Conservation (phyloP, 345 rosid genomes). For the Salix suchowensis region DNA sequence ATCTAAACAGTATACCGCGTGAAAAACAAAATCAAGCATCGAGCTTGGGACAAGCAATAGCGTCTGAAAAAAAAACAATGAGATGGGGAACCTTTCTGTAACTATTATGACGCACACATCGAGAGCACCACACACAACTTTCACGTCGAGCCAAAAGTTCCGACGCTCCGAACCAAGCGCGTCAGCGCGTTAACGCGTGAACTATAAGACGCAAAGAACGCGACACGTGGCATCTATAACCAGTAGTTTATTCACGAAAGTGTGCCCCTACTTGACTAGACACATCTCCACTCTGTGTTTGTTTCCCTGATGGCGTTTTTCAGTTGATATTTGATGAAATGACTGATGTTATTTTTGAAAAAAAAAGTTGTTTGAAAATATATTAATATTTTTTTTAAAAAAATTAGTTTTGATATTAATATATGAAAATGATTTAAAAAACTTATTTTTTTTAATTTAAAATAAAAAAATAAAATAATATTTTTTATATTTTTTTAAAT, state of each 20-base stretch:
- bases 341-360: too few relatives aligned
- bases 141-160: neutral
- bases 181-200: neutral
- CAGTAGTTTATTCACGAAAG: too few relatives aligned
- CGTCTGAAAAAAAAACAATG: neutral
- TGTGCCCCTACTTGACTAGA: constrained; percentile 6
- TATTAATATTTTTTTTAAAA: too few relatives aligned
- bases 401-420: too few relatives aligned
- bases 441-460: too few relatives aligned
- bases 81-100: neutral
- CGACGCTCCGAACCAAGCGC: neutral
- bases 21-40: neutral
- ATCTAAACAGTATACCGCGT: neutral
- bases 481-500: too few relatives aligned
- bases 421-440: too few relatives aligned
- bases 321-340: neutral
- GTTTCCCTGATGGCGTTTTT: neutral
- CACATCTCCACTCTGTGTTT: neutral
- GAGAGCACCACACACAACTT: neutral
- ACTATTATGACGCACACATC: neutral
- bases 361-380: too few relatives aligned
- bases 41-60: neutral
- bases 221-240: constrained; percentile 10
- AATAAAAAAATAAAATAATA: too few relatives aligned
- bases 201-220: neutral